These are phyloP conservation scores for Bipolaris oryzae DNA, from an alignment of 2,329 filamentous ascomycete genomes.

Conservation along the genomic window DNA sequence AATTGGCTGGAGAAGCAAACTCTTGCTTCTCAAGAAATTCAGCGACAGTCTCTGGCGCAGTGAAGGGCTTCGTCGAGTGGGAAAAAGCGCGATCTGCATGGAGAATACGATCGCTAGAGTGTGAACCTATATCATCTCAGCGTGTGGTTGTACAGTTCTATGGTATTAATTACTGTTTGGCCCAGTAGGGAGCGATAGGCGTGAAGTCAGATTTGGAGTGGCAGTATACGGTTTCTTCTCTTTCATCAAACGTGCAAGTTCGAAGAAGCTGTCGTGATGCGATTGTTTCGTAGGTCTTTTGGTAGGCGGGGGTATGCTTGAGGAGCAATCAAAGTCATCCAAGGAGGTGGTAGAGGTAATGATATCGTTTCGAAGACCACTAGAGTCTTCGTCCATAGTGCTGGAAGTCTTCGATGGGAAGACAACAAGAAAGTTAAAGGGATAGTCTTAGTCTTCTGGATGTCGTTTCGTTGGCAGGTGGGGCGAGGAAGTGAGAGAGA, in stretches of 20 bases:
- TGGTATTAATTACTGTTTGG: conserved; percentile 10
- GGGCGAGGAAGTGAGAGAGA: too few relatives aligned
- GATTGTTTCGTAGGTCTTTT: not conserved
- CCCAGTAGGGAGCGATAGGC: not conserved
- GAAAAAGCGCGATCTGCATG: conserved; percentile 7
- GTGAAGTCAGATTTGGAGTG: not conserved
- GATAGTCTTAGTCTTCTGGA: not conserved
- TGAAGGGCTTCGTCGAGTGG: conserved; percentile 5
- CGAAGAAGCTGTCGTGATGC: conserved; percentile 26
- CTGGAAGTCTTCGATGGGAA: conserved; percentile 8
- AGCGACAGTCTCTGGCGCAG: conserved; percentile 11
- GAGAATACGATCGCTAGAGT: not conserved
- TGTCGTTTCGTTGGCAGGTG: not conserved
- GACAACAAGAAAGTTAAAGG: not conserved
- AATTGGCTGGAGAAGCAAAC: not conserved
- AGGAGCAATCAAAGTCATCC: not conserved
- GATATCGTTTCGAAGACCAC: too few relatives aligned
- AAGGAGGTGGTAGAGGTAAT: not conserved
- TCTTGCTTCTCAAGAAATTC: conserved; percentile 13
- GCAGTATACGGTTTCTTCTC: conserved; percentile 24
- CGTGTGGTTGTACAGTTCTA: not conserved
- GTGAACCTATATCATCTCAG: conserved; percentile 13
- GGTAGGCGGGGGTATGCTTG: not conserved
- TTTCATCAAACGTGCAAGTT: conserved; percentile 24
- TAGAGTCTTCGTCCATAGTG: conserved; percentile 8